phyloP scores from a whole-genome alignment of 1,139 yeast species.

The Yamadazyma diddensiae region DNA sequence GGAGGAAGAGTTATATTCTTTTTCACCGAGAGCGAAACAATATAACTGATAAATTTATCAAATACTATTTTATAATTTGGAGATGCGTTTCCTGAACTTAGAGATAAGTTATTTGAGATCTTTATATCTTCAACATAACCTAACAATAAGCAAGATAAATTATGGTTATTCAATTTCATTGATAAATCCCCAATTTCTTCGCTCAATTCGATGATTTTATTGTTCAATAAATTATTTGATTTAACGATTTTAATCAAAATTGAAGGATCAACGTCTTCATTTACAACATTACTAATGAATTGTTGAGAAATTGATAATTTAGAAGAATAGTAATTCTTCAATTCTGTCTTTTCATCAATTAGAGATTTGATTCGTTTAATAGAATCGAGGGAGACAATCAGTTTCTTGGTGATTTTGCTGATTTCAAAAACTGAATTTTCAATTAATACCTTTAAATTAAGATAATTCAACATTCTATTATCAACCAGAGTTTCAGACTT shows the following conservation, averaged over 20 bases:
- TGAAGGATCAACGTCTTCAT: constrained; percentile 24
- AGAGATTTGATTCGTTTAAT: constrained; percentile 27
- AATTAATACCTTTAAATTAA: constrained; percentile 41
- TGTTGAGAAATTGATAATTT: constrained; percentile 35
- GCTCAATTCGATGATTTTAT: constrained; percentile 25
- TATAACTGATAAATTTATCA: constrained; percentile 51
- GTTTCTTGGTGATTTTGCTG: constrained; percentile 33
- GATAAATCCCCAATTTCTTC: constrained; percentile 31
- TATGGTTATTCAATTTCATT: constrained; percentile 34
- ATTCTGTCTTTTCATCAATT: constrained; percentile 31
- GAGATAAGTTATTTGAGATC: constrained; percentile 14
- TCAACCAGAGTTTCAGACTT: constrained; percentile 12
- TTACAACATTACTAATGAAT: constrained; percentile 29
- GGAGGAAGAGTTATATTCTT: constrained; percentile 45
- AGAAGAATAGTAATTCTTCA: constrained; percentile 30
- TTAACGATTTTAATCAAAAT: constrained; percentile 32
- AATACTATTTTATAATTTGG: constrained; percentile 16
- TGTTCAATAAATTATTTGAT: constrained; percentile 33
- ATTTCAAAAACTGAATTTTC: constrained; percentile 46
- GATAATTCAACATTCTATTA: constrained; percentile 22
- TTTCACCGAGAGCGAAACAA: constrained; percentile 55
- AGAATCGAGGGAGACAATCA: constrained; percentile 32
- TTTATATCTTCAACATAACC: constrained; percentile 48
- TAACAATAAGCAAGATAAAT: constrained; percentile 42
- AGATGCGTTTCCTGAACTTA: constrained; percentile 5